A percentile compares a stretch with the other conserved stretches of the same genome.
Evolutionary conservation across 495 filamentous ascomycete genomes (phyloP).

Genomic region (Hypoxylon cercidicola): DNA sequence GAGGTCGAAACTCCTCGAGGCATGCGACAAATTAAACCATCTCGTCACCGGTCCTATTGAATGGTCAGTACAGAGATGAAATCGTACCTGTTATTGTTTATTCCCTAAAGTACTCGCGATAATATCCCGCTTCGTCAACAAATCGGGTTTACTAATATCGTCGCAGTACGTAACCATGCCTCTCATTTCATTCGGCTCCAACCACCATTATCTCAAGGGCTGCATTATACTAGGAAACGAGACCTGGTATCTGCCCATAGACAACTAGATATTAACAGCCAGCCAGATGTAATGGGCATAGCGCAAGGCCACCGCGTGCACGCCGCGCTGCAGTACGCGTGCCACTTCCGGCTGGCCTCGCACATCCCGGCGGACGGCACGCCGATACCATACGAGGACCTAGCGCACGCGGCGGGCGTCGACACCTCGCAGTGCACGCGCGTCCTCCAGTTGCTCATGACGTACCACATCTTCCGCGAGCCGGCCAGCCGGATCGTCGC

Average conservation of each 20-base stretch:
- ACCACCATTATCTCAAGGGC: too few species aligned
- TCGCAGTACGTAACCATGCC: conserved; percentile 20
- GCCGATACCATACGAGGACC: conserved; percentile 33
- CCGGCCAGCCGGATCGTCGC: conserved; percentile 48
- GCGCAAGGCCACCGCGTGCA: conserved; percentile 41
- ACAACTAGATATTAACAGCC: not conserved
- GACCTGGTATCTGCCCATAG: not conserved
- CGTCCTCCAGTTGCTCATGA: conserved; percentile 50
- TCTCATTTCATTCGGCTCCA: not conserved
- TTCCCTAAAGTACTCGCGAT: not conserved
- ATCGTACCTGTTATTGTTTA: not conserved
- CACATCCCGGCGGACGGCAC: conserved; percentile 37
- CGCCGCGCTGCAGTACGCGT: conserved; percentile 35
- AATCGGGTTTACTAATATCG: conserved; percentile 11
- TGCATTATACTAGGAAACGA: too few species aligned
- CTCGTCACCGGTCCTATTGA: conserved; percentile 39
- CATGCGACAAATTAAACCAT: conserved; percentile 41
- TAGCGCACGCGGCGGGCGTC: conserved; percentile 27
- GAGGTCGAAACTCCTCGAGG: conserved; percentile 39
- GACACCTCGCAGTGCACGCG: conserved; percentile 38
- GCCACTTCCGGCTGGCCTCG: conserved; percentile 37
- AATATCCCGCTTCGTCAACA: not conserved
- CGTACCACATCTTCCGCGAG: conserved; percentile 61
- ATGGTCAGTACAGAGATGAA: conserved; percentile 23
- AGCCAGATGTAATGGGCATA: conserved; percentile 36